These are phyloP conservation scores for Zopfia rhizophila DNA, from an alignment of 2,329 filamentous ascomycete genomes.

Conservation along the genomic window DNA sequence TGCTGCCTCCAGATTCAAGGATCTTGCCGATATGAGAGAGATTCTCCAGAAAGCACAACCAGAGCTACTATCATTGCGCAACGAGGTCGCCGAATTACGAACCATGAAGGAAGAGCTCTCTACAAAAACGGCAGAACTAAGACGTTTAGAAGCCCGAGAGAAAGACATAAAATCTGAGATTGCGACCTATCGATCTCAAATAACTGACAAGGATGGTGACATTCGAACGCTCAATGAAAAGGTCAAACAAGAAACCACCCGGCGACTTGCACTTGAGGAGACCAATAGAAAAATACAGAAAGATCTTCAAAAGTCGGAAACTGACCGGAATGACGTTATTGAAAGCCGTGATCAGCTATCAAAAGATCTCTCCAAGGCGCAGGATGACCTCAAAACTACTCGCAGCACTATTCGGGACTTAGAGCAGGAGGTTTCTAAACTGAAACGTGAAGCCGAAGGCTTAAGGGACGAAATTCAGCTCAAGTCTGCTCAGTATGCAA, in stretches of 20 bases:
- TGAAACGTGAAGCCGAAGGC: conserved; percentile 73
- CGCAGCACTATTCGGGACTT: conserved; percentile 73
- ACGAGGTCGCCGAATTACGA: conserved; percentile 80
- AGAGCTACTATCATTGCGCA: conserved; percentile 80
- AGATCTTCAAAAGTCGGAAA: conserved; percentile 80
- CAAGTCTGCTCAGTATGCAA: conserved; percentile 85
- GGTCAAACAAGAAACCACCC: conserved; percentile 77
- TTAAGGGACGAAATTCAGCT: conserved; percentile 84
- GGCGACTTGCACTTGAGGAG: conserved; percentile 80
- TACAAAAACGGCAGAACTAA: conserved; percentile 71
- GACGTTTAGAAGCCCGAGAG: conserved; percentile 81
- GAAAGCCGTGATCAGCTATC: conserved; percentile 77
- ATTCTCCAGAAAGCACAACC: conserved; percentile 86
- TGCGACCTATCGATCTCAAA: conserved; percentile 73
- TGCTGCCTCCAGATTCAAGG: conserved; percentile 87
- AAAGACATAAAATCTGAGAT: conserved; percentile 83
- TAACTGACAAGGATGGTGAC: conserved; percentile 79
- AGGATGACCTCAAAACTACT: conserved; percentile 72
- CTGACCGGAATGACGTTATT: conserved; percentile 79
- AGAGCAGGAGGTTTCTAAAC: conserved; percentile 76
- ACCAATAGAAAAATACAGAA: conserved; percentile 77
- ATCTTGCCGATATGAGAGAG: conserved; percentile 82
- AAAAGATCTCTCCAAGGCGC: conserved; percentile 75
- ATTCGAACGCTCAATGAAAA: conserved; percentile 82
- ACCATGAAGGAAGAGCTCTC: conserved; percentile 78